A percentile compares a stretch with the other conserved stretches of the same genome.
Conservation (phyloP, 257 asterid species). For the Sherardia arvensis region DNA sequence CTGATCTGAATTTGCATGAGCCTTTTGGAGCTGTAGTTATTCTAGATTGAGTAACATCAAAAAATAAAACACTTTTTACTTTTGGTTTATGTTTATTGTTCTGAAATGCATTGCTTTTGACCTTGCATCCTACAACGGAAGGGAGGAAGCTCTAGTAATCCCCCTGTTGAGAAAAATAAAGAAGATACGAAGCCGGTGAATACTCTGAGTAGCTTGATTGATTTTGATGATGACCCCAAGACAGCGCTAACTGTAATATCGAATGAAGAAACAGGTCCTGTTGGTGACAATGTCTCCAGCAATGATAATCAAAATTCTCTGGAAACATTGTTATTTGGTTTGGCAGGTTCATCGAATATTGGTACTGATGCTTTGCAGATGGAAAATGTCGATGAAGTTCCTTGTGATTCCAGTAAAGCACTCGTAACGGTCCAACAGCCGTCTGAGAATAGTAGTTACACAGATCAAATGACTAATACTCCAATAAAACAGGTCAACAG, state of each 20-base stretch:
- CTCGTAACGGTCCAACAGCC: slow-evolving; percentile 14
- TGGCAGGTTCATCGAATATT: slow-evolving; percentile 19
- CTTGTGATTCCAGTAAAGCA: slow-evolving; percentile 6
- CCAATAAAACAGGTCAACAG: slow-evolving; percentile 26
- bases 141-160: slow-evolving; percentile 23
- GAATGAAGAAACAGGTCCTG: slow-evolving; percentile 17
- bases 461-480: slow-evolving; percentile 20
- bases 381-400: slow-evolving; percentile 11
- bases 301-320: too few relatives aligned
- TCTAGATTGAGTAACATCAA: not conserved
- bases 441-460: slow-evolving; percentile 8
- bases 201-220: slow-evolving; percentile 45
- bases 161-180: slow-evolving; percentile 14
- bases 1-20: not conserved
- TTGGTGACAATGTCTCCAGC: slow-evolving; percentile 7
- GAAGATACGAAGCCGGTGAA: slow-evolving; percentile 21
- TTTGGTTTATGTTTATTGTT: not conserved
- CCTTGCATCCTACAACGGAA: slow-evolving; percentile 24
- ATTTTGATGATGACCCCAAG: slow-evolving; percentile 41
- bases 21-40: not conserved
- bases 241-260: slow-evolving; percentile 22
- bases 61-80: not conserved
- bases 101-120: slow-evolving; percentile 1
- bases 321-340: slow-evolving; percentile 23
- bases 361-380: slow-evolving; percentile 12